Evolutionary conservation across 192 early-diverging fungal genomes (phyloP).

Genomic region (Dissophora ornata): DNA sequence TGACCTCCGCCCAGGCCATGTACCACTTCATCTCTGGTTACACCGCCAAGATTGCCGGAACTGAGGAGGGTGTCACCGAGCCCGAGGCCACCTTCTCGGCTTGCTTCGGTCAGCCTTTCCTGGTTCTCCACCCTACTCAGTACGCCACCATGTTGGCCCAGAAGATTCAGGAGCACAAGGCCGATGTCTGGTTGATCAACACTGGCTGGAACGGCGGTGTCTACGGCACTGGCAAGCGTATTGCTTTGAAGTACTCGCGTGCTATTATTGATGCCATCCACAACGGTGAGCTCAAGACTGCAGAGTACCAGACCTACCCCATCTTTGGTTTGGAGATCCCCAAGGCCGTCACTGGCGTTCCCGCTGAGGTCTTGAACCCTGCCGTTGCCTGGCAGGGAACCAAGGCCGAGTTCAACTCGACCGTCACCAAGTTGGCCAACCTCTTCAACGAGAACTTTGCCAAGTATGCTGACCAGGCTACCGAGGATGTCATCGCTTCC

Average conservation of each 20-base stretch:
- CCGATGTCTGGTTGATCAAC: conserved; percentile 95
- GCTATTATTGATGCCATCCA: conserved; percentile 99
- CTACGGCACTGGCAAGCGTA: conserved; percentile 92
- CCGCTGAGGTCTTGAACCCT: conserved; percentile 88
- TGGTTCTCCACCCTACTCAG: conserved; percentile 94
- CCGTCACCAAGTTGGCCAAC: conserved; percentile 79
- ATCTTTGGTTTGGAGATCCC: conserved; percentile 92
- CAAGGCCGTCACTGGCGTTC: conserved; percentile 79
- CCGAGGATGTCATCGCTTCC: conserved; percentile 75
- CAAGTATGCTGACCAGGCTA: conserved; percentile 80
- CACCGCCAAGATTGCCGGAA: conserved; percentile 98
- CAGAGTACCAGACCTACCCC: conserved; percentile 87
- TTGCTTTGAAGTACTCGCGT: conserved; percentile 95
- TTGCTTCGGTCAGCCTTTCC: conserved; percentile 95
- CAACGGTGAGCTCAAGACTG: conserved; percentile 87
- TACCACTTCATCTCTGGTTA: conserved; percentile 99
- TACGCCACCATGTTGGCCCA: conserved; percentile 97
- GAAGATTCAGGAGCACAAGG: conserved; percentile 90
- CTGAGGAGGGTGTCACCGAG: conserved; percentile 92
- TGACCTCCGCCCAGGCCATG: conserved; percentile 89
- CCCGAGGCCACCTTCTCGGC: conserved; percentile 92
- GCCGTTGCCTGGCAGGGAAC: conserved; percentile 87
- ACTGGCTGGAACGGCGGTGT: conserved; percentile 97
- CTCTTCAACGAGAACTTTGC: conserved; percentile 94
- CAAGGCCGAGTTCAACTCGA: conserved; percentile 68